Evolutionary conservation across 2,329 filamentous ascomycete species (phyloP), one percentile per base, ranked within the genome.

Genomic region (Hypoxylon sp.): DNA sequence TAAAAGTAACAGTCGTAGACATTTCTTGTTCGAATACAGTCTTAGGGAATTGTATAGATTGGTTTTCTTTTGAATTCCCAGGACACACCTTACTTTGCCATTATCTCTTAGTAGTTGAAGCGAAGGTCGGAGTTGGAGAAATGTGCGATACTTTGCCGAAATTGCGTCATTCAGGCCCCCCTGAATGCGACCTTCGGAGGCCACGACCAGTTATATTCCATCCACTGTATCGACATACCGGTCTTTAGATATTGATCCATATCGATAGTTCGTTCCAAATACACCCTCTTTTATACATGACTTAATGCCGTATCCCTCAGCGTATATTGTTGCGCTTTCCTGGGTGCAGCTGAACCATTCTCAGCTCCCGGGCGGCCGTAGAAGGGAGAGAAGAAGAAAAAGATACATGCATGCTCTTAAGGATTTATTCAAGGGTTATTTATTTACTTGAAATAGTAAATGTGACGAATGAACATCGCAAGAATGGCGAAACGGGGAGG

Each of bases 161-260:
- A 74, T 74, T 67, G 71, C 72, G 72, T 73, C 63, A 73, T 74
- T 50, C 57, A 32, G 32, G 32, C 48, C 63, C 51, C 51, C 32
- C 55, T 52, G 27, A 21, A 48, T 61, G 43, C 57, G 41, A 64
- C 63, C 29, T 51, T 45, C 37, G 52, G 52, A 54, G 21, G 19
- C 12, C 12, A 19, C 29, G n/a, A n/a, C n/a, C n/a, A n/a, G n/a
- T n/a, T n/a, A n/a, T n/a, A n/a, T n/a, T n/a, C n/a, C 23, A 29
- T 16, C 14, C 9, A 29, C 21, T 5, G 12, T 47, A 47, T 29
- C 12, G 14, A 16, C 32, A 43, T 43, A 21, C 12, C 25, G 37
- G 16, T 14, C 30, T 8, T 29, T 11, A 14, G 9, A 11, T 12
- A 5, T 21, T 27, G 11, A 12, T 19, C 41, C 50, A 11, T 4